Conservation (phyloP, 2,329 filamentous ascomycete genomes). For the Amphichorda felina region DNA sequence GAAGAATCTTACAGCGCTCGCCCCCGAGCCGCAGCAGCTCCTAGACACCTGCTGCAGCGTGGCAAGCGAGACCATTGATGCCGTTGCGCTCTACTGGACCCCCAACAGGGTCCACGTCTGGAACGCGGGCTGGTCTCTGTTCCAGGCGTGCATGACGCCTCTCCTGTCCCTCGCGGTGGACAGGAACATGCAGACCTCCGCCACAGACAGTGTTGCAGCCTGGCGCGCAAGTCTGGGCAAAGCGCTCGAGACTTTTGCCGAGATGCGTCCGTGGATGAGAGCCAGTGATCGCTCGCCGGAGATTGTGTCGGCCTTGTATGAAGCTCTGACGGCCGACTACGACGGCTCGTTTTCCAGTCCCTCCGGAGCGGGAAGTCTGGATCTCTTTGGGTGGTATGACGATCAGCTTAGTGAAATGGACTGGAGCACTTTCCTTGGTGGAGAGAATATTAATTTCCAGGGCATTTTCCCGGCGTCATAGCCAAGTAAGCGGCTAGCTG, state of each 20-base stretch:
- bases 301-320: constrained; percentile 13
- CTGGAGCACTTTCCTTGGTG: constrained; percentile 12
- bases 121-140: constrained; percentile 19
- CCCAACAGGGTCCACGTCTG: constrained; percentile 18
- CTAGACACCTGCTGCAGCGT: constrained; percentile 12
- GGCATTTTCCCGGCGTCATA: constrained; percentile 7
- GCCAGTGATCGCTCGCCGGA: constrained; percentile 13
- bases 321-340: constrained; percentile 10
- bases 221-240: constrained; percentile 13
- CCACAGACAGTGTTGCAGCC: constrained; percentile 4
- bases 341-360: constrained; percentile 10
- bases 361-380: constrained; percentile 11
- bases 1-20: constrained; percentile 6
- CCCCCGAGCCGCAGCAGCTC: constrained; percentile 10
- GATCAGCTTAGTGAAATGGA: constrained; percentile 14
- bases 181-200: constrained; percentile 6
- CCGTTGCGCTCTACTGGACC: constrained; percentile 17
- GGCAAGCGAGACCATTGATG: constrained; percentile 16
- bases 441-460: constrained; percentile 7
- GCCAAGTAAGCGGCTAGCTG: background rate
- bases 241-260: constrained; percentile 11
- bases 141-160: constrained; percentile 18
- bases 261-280: constrained; percentile 17
- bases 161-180: constrained; percentile 16
- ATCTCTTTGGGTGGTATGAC: constrained; percentile 14